These are phyloP conservation scores for Acanthamoeba sp. DNA, from an alignment of 208 protist genomes.

Conservation along the genomic window DNA sequence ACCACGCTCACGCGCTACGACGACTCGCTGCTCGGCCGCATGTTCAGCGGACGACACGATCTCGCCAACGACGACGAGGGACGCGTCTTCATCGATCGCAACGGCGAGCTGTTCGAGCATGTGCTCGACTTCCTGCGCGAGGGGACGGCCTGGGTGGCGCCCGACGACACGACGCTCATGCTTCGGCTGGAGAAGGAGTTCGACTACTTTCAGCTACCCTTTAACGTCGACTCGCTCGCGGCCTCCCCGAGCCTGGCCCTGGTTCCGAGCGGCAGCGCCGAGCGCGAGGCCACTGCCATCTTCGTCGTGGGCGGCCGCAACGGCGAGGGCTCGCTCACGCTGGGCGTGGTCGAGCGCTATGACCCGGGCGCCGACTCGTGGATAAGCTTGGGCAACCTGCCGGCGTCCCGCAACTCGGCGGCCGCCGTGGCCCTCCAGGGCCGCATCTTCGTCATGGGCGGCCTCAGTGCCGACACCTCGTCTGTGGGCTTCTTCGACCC, in stretches of 20 bases:
- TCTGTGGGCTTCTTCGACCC: conserved; percentile 23
- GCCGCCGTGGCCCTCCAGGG: neutral
- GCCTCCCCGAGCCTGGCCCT: neutral
- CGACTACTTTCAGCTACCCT: conserved; percentile 1
- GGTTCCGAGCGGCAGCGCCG: neutral
- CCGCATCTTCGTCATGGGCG: conserved; percentile 12
- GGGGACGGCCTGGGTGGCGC: neutral
- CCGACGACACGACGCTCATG: neutral
- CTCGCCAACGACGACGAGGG: conserved; percentile 48
- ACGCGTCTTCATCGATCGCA: conserved; percentile 47
- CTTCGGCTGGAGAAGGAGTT: neutral
- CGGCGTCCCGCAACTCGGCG: neutral
- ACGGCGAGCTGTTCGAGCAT: conserved; percentile 52
- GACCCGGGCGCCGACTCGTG: neutral
- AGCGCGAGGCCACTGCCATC: neutral
- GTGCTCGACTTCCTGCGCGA: conserved; percentile 65
- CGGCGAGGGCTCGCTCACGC: neutral
- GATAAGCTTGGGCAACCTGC: neutral
- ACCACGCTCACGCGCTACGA: conserved; percentile 42
- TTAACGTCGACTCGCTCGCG: neutral
- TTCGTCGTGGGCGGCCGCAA: conserved; percentile 28
- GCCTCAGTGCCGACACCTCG: conserved; percentile 30
- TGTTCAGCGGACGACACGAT: conserved; percentile 66
- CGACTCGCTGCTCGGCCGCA: conserved; percentile 64
- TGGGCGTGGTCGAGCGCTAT: conserved; percentile 13